Evolutionary conservation across 176 grass and related monocot species (phyloP).

Genomic region (Elaeis guineensis): DNA sequence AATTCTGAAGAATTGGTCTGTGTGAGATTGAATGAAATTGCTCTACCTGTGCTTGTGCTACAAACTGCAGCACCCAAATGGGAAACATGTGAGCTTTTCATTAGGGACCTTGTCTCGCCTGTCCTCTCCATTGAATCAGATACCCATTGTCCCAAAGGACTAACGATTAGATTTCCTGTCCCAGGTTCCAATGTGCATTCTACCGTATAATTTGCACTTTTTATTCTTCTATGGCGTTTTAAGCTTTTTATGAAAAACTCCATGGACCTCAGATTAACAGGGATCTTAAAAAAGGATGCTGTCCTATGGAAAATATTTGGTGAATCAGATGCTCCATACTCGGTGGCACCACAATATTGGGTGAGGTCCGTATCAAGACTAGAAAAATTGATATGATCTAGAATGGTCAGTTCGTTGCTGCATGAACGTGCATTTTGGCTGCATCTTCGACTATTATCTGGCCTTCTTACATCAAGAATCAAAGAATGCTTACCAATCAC

Average conservation of each 20-base stretch:
- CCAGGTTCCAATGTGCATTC: slow-evolving; percentile 10
- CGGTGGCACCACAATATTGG: neutral
- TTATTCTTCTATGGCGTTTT: slow-evolving; percentile 53
- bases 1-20: slow-evolving; percentile 12
- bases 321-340: slow-evolving; percentile 12
- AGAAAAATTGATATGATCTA: neutral
- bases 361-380: slow-evolving; percentile 13
- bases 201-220: slow-evolving; percentile 42
- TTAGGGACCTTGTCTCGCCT: slow-evolving; percentile 25
- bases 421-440: slow-evolving; percentile 18
- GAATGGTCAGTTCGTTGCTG: neutral
- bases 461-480: slow-evolving; percentile 29
- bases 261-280: slow-evolving; percentile 50
- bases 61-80: slow-evolving; percentile 7
- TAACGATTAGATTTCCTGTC: slow-evolving; percentile 8
- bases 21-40: slow-evolving; percentile 28
- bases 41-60: slow-evolving; percentile 25
- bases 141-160: slow-evolving; percentile 42
- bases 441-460: slow-evolving; percentile 25
- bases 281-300: slow-evolving; percentile 5
- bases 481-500: slow-evolving; percentile 20
- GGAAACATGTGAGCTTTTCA: slow-evolving; percentile 25
- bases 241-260: slow-evolving; percentile 54
- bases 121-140: slow-evolving; percentile 52
- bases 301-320: slow-evolving; percentile 3